Evolutionary conservation across 306 rosid genomes (phyloP).

Genomic region (Cicer yamashitae): DNA sequence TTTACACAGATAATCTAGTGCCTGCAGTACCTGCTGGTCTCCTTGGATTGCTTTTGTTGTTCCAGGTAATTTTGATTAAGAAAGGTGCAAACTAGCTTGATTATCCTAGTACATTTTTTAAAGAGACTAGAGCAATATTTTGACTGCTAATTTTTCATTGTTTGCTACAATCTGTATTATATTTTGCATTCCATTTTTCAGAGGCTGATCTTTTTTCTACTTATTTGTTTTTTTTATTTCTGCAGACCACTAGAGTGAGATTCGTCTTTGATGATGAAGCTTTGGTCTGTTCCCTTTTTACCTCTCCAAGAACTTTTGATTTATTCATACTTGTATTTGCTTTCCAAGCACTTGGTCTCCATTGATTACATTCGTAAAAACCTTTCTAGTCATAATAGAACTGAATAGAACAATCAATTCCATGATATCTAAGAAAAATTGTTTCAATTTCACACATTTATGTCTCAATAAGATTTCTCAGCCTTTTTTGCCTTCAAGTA

Average conservation of each 20-base stretch:
- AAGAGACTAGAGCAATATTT: not conserved
- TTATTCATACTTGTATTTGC: constrained; percentile 1
- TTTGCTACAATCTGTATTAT: constrained; percentile 6
- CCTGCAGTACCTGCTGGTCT: constrained; percentile 88
- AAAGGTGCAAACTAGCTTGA: constrained; percentile 22
- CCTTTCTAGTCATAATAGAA: not conserved
- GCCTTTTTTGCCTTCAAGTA: not conserved
- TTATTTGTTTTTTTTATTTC: constrained; percentile 35
- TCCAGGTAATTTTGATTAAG: constrained; percentile 71
- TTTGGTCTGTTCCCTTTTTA: constrained; percentile 71
- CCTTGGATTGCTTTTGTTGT: constrained; percentile 83
- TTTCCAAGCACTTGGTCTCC: not conserved
- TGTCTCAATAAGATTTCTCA: not conserved
- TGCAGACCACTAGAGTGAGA: constrained; percentile 87
- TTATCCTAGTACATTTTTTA: not conserved
- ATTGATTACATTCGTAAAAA: not conserved
- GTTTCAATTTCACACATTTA: not conserved
- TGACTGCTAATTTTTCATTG: constrained; percentile 4
- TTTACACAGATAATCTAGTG: constrained; percentile 72
- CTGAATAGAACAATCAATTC: not conserved
- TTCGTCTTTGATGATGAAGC: constrained; percentile 85
- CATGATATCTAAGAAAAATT: not conserved
- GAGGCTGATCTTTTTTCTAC: constrained; percentile 33
- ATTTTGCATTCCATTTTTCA: constrained; percentile 27
- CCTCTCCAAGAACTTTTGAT: constrained; percentile 35